Base-by-base conservation (phyloP, 805 yeast genomes). In the Myxozyma geophila region DNA sequence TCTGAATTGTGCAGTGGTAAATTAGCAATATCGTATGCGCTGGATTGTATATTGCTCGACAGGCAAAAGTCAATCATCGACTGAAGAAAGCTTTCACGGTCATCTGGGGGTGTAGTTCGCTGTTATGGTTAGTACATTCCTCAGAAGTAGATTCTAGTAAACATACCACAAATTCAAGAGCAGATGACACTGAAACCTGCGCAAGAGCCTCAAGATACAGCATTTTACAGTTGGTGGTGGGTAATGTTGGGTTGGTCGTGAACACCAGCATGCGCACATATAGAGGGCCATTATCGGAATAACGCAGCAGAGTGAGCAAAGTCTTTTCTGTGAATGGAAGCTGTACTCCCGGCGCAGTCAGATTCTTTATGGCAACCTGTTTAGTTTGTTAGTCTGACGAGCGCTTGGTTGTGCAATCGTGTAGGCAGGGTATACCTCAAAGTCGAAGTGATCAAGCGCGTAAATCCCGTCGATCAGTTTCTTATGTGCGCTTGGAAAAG, bases 301-400 rank as follows among this genome's bases (percentile, higher is more conserved):
- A 62, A 8, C 48, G 36, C n/a, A 62, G 21, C 1, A 64, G 40
- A 15, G 66, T 62, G 13, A 41, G 19, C 8, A 64, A 52, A 5
- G 58, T 40, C 54, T 64, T 64, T 50, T 62, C 68, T 33, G 68
- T 62, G 15, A 57, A 62, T 40, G 49, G 63, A 13, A 64, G 36
- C 7, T 54, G 63, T 3, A 61, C 65, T 9, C 60, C 57, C 7
- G 68, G 67, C 13, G 56, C 54, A 10, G 68, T 64, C 7, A 64
- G 28, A 36, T 62, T 46, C 13, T 17, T 64, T 55, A 64, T 44
- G 17, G 68, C 66, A 21, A 23, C 44, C 63, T 62, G 36, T n/a
- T 40, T 12, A 33, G 23, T 10, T 35, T 19, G 36, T 28, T 15
- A 33, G 17, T 36, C 12, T 17, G 40, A 19, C 12, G n/a, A 17